These are phyloP conservation scores for Arachis stenosperma DNA, from an alignment of 306 rosid genomes.

Conservation along the genomic window DNA sequence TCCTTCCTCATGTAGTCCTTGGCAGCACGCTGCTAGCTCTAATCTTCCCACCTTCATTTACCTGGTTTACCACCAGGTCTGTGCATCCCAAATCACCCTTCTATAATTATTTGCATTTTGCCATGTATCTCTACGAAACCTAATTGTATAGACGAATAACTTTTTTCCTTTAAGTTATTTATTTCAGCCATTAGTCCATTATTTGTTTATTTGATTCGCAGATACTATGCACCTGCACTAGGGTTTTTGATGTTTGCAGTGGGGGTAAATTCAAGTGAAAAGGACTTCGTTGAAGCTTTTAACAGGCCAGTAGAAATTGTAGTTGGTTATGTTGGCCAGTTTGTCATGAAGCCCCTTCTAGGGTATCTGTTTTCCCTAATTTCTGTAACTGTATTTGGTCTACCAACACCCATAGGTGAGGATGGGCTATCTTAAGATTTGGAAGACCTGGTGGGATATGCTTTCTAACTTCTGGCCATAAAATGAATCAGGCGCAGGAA, in stretches of 20 bases:
- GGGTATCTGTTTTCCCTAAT: constrained; percentile 79
- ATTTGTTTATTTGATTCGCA: constrained; percentile 41
- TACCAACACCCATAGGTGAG: constrained; percentile 84
- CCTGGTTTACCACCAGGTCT: constrained; percentile 96
- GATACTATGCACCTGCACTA: constrained; percentile 95
- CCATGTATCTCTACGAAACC: constrained; percentile 19
- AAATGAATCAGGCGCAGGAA: constrained; percentile 82
- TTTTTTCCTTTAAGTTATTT: background rate
- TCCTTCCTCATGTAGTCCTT: constrained; percentile 79
- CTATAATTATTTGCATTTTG: constrained; percentile 11
- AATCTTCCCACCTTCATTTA: constrained; percentile 80
- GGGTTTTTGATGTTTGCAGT: constrained; percentile 99
- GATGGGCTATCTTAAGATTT: constrained; percentile 34
- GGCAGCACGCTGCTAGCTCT: constrained; percentile 85
- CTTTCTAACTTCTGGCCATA: constrained; percentile 44
- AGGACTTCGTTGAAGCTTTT: constrained; percentile 84
- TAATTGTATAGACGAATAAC: constrained; percentile 30
- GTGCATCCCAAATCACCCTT: constrained; percentile 14
- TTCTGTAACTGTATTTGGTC: constrained; percentile 64
- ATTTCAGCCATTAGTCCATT: background rate
- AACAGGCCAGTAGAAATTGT: constrained; percentile 73
- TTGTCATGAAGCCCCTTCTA: constrained; percentile 80
- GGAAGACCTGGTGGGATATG: constrained; percentile 21
- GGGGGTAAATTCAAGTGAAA: constrained; percentile 93
- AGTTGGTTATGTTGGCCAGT: constrained; percentile 89